A percentile compares a stretch with the other conserved stretches of the same genome.
Evolutionary conservation across 305 asterid genomes (phyloP).

Genomic region (Fraxinus greggii): DNA sequence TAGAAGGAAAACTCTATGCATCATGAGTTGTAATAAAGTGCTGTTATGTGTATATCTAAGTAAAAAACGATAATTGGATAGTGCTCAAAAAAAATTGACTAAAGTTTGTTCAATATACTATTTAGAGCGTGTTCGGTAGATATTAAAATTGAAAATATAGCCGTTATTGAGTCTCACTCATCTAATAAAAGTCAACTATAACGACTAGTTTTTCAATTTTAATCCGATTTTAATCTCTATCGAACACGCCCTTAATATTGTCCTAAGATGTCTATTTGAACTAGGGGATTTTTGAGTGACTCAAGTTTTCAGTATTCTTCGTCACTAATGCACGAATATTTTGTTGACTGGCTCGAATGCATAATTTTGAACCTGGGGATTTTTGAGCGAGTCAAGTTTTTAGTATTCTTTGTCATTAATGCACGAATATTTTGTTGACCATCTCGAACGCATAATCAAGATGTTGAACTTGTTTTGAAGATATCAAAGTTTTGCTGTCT

Average conservation of each 20-base stretch:
- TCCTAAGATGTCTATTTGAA: neutral
- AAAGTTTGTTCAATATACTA: neutral
- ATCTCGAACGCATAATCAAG: neutral
- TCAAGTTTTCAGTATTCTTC: too few relatives aligned
- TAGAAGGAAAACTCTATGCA: neutral
- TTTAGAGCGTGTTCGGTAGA: too few relatives aligned
- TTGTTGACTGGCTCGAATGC: neutral
- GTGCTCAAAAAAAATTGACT: neutral
- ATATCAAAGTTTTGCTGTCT: conserved; percentile 30
- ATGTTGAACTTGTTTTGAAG: conserved; percentile 3
- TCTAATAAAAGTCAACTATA: too few relatives aligned
- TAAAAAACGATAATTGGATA: neutral
- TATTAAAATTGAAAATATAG: too few relatives aligned
- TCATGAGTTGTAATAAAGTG: conserved; percentile 8
- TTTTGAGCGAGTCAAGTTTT: neutral
- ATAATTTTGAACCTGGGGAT: neutral
- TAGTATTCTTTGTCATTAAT: neutral
- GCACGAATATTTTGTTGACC: neutral
- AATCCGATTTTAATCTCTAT: too few relatives aligned
- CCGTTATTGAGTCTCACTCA: too few relatives aligned
- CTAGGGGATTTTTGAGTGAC: neutral
- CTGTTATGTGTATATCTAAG: neutral
- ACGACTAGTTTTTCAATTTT: too few relatives aligned
- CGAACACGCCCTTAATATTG: too few relatives aligned
- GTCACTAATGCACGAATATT: neutral